Evolutionary conservation across 1,139 yeast species (phyloP), one percentile per base, ranked within the genome.

Genomic region (Candida sanyaensis): DNA sequence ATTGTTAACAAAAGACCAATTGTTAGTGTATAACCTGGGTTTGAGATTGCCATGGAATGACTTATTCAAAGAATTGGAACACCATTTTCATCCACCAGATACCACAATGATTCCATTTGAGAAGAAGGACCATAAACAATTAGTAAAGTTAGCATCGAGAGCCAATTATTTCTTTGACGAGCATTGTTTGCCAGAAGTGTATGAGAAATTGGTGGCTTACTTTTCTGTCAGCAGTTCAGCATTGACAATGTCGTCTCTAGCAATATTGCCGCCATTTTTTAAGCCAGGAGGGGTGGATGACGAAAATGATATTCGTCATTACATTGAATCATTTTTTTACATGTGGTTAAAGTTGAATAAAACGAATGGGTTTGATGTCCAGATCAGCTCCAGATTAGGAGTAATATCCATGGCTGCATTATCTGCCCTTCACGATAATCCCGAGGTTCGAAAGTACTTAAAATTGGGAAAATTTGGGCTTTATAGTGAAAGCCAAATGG

Each of bases 271-370:
- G 0, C 55, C 61, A 5, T 49, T 56, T 1, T 63, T 65, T 41
- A 66, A 66, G 7, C 45, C 53, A 2, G 63, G 59, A 2, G 69
- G 65, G 1, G 39, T 50, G 0, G 54, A 55, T 13, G 65, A 66
- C 41, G 59, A 64, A 17, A 51, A 62, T 29, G 85, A 81, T 59
- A 70, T 75, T 5, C 74, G 85, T 48, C 70, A 80, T 53, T 84
- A 84, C 55, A 60, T 85, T 12, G 83, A 92, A 0, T 70, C 91
- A 1, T 63, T 89, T 13, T 89, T 88, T 57, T 83, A 88, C 56
- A 67, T 89, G 47, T 91, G 97, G 97, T 62, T 77, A 4, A 78
- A 85, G 36, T 73, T 83, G 11, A 75, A 80, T 42, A 77, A 82
- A 41, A 77, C 82, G 11, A 72, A 81, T 3, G 79, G 80, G 10